A percentile compares a stretch with the other conserved stretches of the same genome.
phyloP scores from a whole-genome alignment of 1,284 basidiomycete genomes.

The Boletus semigastroideus region DNA sequence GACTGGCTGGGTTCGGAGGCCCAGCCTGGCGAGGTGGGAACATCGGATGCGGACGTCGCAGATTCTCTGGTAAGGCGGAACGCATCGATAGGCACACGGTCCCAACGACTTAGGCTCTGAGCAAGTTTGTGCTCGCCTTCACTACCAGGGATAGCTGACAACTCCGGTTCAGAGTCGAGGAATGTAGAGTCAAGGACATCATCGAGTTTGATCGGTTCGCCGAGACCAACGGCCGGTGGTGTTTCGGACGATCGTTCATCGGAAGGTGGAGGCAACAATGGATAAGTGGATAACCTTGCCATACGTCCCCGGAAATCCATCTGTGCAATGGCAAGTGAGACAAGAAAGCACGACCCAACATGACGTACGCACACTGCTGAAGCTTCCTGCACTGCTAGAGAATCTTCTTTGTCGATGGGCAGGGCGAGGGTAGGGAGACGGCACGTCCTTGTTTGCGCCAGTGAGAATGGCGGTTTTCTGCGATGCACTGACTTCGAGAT shows the following conservation, averaged over 20 bases:
- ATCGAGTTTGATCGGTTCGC: constrained; percentile 68
- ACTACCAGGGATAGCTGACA: constrained; percentile 28
- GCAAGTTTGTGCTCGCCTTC: constrained; percentile 35
- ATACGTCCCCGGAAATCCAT: constrained; percentile 39
- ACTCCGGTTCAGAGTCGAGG: constrained; percentile 53
- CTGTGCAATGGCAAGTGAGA: constrained; percentile 18
- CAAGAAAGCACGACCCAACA: constrained; percentile 2
- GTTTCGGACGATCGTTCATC: constrained; percentile 39
- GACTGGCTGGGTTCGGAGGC: constrained; percentile 26
- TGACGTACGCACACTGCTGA: constrained; percentile 37
- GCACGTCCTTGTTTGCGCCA: constrained; percentile 50
- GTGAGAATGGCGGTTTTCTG: constrained; percentile 58
- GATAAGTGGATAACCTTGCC: constrained; percentile 34
- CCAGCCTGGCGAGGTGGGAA: constrained; percentile 33
- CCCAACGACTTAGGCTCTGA: constrained; percentile 60
- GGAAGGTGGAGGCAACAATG: constrained; percentile 30
- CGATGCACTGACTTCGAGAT: constrained; percentile 30
- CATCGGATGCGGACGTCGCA: constrained; percentile 25
- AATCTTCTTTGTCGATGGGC: constrained; percentile 37
- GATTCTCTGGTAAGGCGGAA: constrained; percentile 66
- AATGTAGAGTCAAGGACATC: constrained; percentile 78
- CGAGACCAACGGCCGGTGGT: constrained; percentile 35
- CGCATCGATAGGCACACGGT: constrained; percentile 68
- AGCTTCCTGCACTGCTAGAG: constrained; percentile 34
- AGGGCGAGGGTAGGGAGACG: constrained; percentile 65